Evolutionary conservation across 805 yeast species (phyloP), one percentile per base, ranked within the genome.

Genomic region (Spathaspora hagerdaliae): DNA sequence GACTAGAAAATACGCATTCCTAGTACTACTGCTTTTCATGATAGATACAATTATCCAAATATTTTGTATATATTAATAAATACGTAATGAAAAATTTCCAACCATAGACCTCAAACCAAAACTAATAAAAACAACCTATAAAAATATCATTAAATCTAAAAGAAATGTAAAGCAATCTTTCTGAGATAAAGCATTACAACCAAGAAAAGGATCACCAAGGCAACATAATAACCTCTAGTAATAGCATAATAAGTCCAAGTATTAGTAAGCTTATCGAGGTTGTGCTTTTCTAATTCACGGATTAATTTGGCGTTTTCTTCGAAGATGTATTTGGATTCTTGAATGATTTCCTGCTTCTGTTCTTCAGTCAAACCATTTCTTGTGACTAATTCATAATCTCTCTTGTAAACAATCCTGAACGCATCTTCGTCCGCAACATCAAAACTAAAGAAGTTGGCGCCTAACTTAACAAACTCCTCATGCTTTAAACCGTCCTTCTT

Each of bases 311-410:
- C 75, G 63, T 83, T 83, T 68, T 82, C 79, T 45, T 71, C 70
- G 60, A 85, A 88, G 39, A 87, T 81, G 51, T 74, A 79, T 56
- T 76, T 71, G 8, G 90, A 71, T 58, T 86, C 92, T 31, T 78
- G 77, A 39, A 87, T 81, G 51, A 87, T 75, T 45, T 83, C 86
- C 45, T 69, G 61, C 67, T 87, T 88, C 64, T 87, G 86, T 35
- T 67, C 67, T 63, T 87, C 96, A 2, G 84, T 74, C 49, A 87
- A 71, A n/a, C 66, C 69, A 52, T 81, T 77, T 58, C 96, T 77
- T 5, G 96, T 87, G 39, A 79, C 80, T 45, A 87, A 67, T 67
- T 87, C 96, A 63, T 83, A 87, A 53, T 84, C 86, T 53, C 85
- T 75, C 67, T 87, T 87, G 68, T 83, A 88, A 29, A 69, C 61